Evolutionary conservation across 2,329 filamentous ascomycete species (phyloP).

Genomic region (Pestalotiopsis sp.): DNA sequence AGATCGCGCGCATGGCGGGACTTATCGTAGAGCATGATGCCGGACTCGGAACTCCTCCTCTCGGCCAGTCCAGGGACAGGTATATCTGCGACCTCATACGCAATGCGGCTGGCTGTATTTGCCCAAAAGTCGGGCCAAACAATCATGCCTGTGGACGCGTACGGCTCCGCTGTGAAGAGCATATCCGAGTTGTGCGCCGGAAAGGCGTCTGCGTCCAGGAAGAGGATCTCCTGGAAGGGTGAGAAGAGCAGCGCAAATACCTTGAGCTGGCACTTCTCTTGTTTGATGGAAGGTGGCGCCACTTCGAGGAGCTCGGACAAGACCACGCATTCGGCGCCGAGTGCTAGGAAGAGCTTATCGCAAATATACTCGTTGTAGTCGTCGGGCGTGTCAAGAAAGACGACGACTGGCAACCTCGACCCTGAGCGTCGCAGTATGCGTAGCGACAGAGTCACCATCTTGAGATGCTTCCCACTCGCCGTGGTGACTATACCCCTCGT

Average conservation of each 20-base stretch:
- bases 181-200: constrained; percentile 40
- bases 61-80: constrained; percentile 30
- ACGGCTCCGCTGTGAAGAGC: constrained; percentile 55
- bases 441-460: constrained; percentile 51
- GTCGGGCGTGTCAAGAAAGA: constrained; percentile 35
- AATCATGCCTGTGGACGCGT: constrained; percentile 52
- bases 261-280: constrained; percentile 57
- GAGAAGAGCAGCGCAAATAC: constrained; percentile 60
- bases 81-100: constrained; percentile 45
- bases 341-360: constrained; percentile 28
- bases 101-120: constrained; percentile 41
- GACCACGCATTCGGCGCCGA: constrained; percentile 35
- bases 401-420: constrained; percentile 48
- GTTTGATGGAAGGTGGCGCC: constrained; percentile 19
- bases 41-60: constrained; percentile 46
- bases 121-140: constrained; percentile 61
- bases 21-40: constrained; percentile 52
- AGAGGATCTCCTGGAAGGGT: constrained; percentile 60
- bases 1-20: constrained; percentile 46
- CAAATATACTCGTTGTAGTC: constrained; percentile 35
- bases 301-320: constrained; percentile 30
- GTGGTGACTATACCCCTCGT: constrained; percentile 54
- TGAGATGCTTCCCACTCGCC: constrained; percentile 48
- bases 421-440: constrained; percentile 54
- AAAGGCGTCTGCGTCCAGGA: constrained; percentile 61